phyloP scores from a whole-genome alignment of 331 rosid species.

The Stylosanthes scabra region DNA sequence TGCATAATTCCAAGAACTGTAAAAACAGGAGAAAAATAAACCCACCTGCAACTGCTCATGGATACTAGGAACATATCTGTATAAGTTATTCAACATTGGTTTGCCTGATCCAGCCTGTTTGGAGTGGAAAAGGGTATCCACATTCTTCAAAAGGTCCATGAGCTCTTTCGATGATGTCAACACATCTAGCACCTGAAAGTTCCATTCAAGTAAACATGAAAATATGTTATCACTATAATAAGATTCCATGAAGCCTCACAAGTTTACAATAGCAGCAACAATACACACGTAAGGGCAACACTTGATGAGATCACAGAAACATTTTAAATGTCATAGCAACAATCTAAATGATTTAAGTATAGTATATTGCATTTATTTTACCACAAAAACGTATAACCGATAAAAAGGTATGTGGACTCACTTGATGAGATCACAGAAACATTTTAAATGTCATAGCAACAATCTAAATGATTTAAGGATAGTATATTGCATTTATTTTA shows the following conservation, averaged over 20 bases:
- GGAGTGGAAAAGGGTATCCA: constrained; percentile 73
- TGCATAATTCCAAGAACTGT: background rate
- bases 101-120: constrained; percentile 62
- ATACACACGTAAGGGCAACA: background rate
- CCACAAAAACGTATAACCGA: background rate
- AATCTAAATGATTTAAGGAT: background rate
- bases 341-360: background rate
- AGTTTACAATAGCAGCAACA: constrained; percentile 15
- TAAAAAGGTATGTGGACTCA: background rate
- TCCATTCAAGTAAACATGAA: constrained; percentile 3
- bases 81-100: constrained; percentile 54
- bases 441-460: too few species aligned
- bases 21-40: constrained; percentile 24
- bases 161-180: constrained; percentile 86
- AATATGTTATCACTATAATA: background rate
- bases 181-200: constrained; percentile 64
- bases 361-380: background rate
- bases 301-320: background rate
- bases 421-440: background rate
- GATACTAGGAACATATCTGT: constrained; percentile 66
- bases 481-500: background rate
- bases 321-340: too few species aligned
- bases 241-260: constrained; percentile 8
- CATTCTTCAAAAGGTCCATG: constrained; percentile 66
- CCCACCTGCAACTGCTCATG: constrained; percentile 80